Evolutionary conservation across 345 rosid genomes (phyloP), one percentile per base, ranked within the genome.

Genomic region (Chamaenerion angustifolium): DNA sequence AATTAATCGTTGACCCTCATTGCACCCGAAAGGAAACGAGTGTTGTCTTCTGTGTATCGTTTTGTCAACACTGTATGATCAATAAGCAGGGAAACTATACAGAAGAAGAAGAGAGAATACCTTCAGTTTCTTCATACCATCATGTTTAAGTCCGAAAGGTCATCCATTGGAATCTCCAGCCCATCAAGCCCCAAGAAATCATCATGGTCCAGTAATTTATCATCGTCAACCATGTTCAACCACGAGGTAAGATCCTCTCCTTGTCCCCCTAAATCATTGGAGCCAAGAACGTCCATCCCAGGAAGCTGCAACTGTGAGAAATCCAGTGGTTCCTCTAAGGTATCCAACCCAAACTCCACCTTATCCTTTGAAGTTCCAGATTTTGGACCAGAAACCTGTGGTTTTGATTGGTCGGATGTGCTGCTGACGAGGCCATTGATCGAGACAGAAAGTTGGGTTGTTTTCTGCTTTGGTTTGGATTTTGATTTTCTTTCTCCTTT

Each of bases 141-240:
- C 98, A 87, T 82, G 67, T 87, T 78, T 53, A 92, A 69, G 76
- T 92, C 96, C 48, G 96, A 72, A 65, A 92, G 92, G 67, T 92
- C 98, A 64, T 92, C 98, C 98, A 84, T 87, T 42, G 98, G 98
- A 69, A 92, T 92, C 67, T 87, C 90, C 56, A 92, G 96, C 60
- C 98, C 96, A 31, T 31, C 37, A 4, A 31, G 10, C 37, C 37
- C 37, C 77, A 82, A 74, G 59, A 82, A 84, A 68, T 84, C 98
- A 56, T 78, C 37, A 31, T 31, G 68, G 66, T 87, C 96, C 64
- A 76, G 95, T 64, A 92, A 76, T 52, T 76, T 88, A 54, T 88
- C 95, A 19, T 92, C 98, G 53, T 92, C 98, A 56, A 31, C 37
- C 37, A 92, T 82, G 73, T 80, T 83, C 72, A 92, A 71, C 98